Percentiles rank a stretch among this genome's conserved stretches.
These are phyloP conservation scores for Magnaporthiopsis poae DNA, from an alignment of 2,329 filamentous ascomycete genomes.

Conservation along the genomic window DNA sequence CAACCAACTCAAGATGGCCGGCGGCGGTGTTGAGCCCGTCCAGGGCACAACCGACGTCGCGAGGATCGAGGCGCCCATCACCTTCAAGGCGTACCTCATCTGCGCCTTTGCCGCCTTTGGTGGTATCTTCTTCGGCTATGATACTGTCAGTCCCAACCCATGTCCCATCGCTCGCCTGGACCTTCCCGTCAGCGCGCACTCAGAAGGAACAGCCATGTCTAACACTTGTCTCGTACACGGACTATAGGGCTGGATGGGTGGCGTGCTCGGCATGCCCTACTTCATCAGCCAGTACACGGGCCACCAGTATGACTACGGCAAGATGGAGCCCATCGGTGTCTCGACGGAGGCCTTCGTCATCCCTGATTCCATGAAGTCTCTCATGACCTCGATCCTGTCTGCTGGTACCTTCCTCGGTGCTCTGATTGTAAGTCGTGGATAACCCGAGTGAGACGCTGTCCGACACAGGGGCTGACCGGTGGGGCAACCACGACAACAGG, in stretches of 20 bases:
- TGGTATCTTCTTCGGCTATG: conserved; percentile 70
- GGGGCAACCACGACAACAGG: conserved; percentile 19
- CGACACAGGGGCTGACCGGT: not conserved
- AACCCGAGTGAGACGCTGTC: not conserved
- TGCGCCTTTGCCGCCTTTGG: conserved; percentile 63
- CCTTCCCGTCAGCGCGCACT: no score
- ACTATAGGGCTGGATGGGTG: conserved; percentile 56
- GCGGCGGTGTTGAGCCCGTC: conserved; percentile 9
- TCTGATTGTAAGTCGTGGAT: conserved; percentile 34
- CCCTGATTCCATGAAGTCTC: conserved; percentile 30
- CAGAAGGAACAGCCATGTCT: not conserved
- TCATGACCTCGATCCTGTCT: conserved; percentile 68
- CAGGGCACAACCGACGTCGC: conserved; percentile 38
- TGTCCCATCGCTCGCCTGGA: not conserved
- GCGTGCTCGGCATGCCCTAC: conserved; percentile 42
- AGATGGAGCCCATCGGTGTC: not conserved
- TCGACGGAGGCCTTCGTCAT: not conserved
- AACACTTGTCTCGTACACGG: not conserved
- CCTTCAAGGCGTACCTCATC: conserved; percentile 57
- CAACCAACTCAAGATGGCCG: conserved; percentile 6
- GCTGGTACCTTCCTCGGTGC: conserved; percentile 71
- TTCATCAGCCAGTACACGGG: conserved; percentile 31
- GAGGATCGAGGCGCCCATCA: conserved; percentile 58
- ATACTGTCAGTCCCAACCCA: conserved; percentile 33
- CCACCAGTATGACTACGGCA: conserved; percentile 2